These are phyloP conservation scores for Primulina tabacum DNA, from an alignment of 257 asterid species.

Conservation along the genomic window DNA sequence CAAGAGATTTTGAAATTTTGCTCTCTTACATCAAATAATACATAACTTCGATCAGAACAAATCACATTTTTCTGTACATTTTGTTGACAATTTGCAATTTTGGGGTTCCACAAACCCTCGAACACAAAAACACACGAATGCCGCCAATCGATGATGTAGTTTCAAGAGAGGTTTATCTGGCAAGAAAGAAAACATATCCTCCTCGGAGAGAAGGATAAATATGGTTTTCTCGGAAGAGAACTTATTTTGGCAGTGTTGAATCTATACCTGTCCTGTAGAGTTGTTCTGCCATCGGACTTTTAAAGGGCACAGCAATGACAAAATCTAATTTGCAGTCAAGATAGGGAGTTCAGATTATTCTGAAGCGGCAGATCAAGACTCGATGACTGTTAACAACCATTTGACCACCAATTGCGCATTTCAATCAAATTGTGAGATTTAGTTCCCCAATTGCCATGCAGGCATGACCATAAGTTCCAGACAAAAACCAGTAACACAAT, in stretches of 20 bases:
- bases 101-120: not conserved
- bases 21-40: not conserved
- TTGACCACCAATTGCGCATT: not conserved
- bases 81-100: not conserved
- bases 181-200: not conserved
- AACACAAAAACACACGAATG: not conserved
- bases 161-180: not conserved
- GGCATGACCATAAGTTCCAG: not conserved
- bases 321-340: not conserved
- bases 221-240: not conserved
- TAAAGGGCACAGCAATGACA: not conserved
- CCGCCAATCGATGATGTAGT: not conserved
- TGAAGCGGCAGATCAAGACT: not conserved
- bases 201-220: not conserved
- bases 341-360: not conserved
- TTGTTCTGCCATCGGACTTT: not conserved
- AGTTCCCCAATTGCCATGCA: not conserved
- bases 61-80: not conserved
- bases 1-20: not conserved
- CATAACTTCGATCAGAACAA: not conserved
- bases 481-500: slow-evolving; percentile 15
- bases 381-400: not conserved
- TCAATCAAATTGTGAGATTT: not conserved
- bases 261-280: not conserved
- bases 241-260: not conserved